A percentile compares a stretch with the other conserved stretches of the same genome.
phyloP scores from a whole-genome alignment of 345 rosid species.

The Laguncularia racemosa region DNA sequence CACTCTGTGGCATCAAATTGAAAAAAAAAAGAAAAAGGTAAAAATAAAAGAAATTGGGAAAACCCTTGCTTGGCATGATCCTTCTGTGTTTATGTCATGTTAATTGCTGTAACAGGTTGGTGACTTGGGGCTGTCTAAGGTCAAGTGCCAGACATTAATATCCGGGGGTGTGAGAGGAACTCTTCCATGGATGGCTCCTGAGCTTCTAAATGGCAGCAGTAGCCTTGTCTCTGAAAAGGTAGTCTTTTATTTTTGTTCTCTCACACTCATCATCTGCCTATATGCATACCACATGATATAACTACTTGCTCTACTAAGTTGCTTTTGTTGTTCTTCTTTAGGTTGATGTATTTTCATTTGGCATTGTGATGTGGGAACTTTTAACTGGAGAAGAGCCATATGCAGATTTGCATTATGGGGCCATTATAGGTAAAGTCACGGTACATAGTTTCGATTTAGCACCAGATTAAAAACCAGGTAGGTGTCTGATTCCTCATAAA shows the following conservation, averaged over 20 bases:
- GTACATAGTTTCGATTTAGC: neutral
- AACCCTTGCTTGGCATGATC: too few relatives aligned
- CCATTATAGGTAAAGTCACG: slow-evolving; percentile 41
- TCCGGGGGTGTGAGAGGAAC: slow-evolving; percentile 67
- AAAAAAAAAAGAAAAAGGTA: too few relatives aligned
- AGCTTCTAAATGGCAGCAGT: slow-evolving; percentile 57
- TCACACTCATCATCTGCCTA: neutral
- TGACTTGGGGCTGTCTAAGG: slow-evolving; percentile 60
- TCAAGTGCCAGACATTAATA: slow-evolving; percentile 57
- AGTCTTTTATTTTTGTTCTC: neutral
- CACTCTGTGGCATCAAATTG: too few relatives aligned
- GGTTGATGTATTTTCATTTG: slow-evolving; percentile 69
- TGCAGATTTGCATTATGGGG: slow-evolving; percentile 61
- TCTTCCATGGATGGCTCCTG: slow-evolving; percentile 72
- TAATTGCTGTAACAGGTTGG: slow-evolving; percentile 37
- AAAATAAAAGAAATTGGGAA: too few relatives aligned
- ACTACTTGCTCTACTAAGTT: neutral
- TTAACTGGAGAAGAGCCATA: slow-evolving; percentile 70
- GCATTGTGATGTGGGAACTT: slow-evolving; percentile 68
- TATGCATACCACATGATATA: neutral
- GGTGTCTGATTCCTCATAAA: slow-evolving; percentile 1
- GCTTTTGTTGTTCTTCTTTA: slow-evolving; percentile 6
- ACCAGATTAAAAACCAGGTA: neutral
- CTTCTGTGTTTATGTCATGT: neutral
- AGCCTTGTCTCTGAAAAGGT: slow-evolving; percentile 63